A percentile compares a stretch with the other conserved stretches of the same genome.
Conservation (phyloP, 2,329 filamentous ascomycete genomes). For the Fusarium euwallaceae region DNA sequence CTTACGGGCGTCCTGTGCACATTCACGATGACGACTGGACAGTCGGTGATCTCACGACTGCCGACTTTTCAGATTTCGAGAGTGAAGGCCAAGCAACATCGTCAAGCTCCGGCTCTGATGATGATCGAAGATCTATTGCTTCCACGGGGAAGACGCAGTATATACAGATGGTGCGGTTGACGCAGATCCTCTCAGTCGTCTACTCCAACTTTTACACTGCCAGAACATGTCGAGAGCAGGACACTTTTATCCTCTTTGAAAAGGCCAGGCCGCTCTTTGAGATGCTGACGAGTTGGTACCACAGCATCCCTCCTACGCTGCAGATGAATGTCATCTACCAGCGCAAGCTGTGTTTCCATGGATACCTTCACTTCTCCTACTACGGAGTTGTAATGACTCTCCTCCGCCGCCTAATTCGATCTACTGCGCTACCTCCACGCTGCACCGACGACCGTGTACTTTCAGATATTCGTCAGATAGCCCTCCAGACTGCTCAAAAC, state of each 20-base stretch:
- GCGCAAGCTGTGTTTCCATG: constrained; percentile 56
- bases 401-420: constrained; percentile 59
- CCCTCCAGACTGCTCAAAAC: constrained; percentile 48
- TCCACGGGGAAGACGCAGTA: constrained; percentile 58
- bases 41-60: constrained; percentile 43
- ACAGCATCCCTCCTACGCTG: constrained; percentile 57
- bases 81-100: constrained; percentile 30
- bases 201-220: constrained; percentile 60
- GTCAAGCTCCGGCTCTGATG: constrained; percentile 38
- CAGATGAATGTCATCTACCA: constrained; percentile 59
- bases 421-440: constrained; percentile 48
- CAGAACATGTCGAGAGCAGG: constrained; percentile 46
- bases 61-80: constrained; percentile 52
- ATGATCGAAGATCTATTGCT: constrained; percentile 50
- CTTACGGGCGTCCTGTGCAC: constrained; percentile 47
- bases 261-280: constrained; percentile 63
- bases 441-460: constrained; percentile 48
- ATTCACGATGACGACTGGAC: constrained; percentile 51
- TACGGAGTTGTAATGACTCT: constrained; percentile 61
- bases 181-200: constrained; percentile 61
- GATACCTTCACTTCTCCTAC: constrained; percentile 61
- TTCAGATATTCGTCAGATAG: constrained; percentile 48
- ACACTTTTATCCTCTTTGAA: constrained; percentile 55
- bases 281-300: constrained; percentile 62
- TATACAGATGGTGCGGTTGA: constrained; percentile 61